Evolutionary conservation across 805 yeast genomes (phyloP).

Genomic region (Dipodascus albidus): DNA sequence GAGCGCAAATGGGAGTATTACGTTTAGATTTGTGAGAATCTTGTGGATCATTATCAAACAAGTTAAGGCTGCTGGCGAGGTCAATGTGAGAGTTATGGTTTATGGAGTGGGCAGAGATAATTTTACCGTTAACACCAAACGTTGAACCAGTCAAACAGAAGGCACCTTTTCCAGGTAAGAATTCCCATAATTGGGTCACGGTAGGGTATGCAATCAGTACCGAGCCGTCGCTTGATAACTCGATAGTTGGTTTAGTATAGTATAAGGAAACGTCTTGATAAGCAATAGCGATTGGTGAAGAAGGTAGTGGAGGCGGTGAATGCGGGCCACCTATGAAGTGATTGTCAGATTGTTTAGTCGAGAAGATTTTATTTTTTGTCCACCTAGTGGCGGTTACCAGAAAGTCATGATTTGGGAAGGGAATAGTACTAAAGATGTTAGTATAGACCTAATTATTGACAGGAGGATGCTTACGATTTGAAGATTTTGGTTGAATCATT

Average conservation of each 20-base stretch:
- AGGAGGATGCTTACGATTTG: constrained; percentile 4
- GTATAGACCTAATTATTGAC: background rate
- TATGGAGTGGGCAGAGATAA: constrained; percentile 3
- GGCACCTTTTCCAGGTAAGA: background rate
- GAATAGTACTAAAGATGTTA: constrained; percentile 7
- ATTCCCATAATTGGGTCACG: constrained; percentile 12
- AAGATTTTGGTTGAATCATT: constrained; percentile 9
- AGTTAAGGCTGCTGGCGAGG: background rate
- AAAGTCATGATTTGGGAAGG: constrained; percentile 10
- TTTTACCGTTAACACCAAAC: constrained; percentile 8
- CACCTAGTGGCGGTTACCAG: constrained; percentile 14
- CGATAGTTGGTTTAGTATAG: background rate
- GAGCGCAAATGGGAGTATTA: background rate
- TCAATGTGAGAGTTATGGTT: background rate
- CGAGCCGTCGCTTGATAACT: constrained; percentile 2
- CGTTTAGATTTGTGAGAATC: background rate
- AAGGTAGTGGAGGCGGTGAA: constrained; percentile 3
- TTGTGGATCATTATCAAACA: background rate
- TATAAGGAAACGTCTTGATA: background rate
- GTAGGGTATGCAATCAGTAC: constrained; percentile 7
- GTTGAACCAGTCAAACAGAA: constrained; percentile 9
- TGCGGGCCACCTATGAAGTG: background rate
- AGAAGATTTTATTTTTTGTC: constrained; percentile 13
- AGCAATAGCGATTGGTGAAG: constrained; percentile 2
- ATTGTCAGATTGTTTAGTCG: constrained; percentile 2